Evolutionary conservation across 805 yeast genomes (phyloP).

Genomic region (Tanozyma kutaoensis): DNA sequence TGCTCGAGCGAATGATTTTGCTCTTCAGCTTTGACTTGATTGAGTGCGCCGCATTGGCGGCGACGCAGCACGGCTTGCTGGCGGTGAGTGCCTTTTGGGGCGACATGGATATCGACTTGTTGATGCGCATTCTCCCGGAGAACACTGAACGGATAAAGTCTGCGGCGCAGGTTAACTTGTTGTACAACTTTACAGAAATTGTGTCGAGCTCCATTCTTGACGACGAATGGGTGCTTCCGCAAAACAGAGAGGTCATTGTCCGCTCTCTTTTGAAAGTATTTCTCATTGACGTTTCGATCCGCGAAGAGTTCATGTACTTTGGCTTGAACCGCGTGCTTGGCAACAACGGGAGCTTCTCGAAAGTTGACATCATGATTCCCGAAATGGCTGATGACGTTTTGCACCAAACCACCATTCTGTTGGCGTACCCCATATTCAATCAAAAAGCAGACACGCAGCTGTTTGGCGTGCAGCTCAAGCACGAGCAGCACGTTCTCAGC

Average conservation of each 20-base stretch:
- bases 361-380: conserved; percentile 32
- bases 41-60: conserved; percentile 27
- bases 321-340: conserved; percentile 46
- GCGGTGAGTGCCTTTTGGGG: conserved; percentile 11
- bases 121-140: conserved; percentile 31
- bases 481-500: conserved; percentile 29
- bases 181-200: conserved; percentile 41
- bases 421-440: conserved; percentile 4
- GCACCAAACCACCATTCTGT: conserved; percentile 2
- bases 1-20: conserved; percentile 35
- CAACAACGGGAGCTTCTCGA: conserved; percentile 28
- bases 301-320: conserved; percentile 29
- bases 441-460: no score
- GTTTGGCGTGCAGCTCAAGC: conserved; percentile 11
- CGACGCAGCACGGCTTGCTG: conserved; percentile 11
- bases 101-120: conserved; percentile 14
- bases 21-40: conserved; percentile 42
- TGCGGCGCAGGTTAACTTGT: conserved; percentile 31
- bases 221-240: conserved; percentile 12
- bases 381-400: conserved; percentile 1
- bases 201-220: conserved; percentile 28
- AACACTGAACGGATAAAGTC: conserved; percentile 29
- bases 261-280: conserved; percentile 21
- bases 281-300: conserved; percentile 26
- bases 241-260: conserved; percentile 6